phyloP scores from a whole-genome alignment of 441 rosid species.

The Populus hybrid region DNA sequence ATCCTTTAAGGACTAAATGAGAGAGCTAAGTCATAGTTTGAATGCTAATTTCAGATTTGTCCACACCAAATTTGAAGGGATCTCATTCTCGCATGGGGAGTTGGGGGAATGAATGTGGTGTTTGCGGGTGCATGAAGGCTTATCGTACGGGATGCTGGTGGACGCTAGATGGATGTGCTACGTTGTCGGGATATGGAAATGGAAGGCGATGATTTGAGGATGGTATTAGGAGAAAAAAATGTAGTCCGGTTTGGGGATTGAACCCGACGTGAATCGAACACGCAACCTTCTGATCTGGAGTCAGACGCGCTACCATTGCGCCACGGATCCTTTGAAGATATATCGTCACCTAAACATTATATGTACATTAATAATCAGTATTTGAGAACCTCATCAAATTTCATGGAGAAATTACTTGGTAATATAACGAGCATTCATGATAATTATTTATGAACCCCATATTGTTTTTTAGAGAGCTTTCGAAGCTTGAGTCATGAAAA shows the following conservation, averaged over 20 bases:
- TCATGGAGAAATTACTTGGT: neutral
- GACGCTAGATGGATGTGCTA: neutral
- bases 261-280: slow-evolving; percentile 93
- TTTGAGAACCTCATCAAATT: too few relatives aligned
- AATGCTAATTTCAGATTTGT: neutral
- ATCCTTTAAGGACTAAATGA: neutral
- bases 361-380: too few relatives aligned
- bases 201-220: neutral
- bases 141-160: neutral
- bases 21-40: neutral
- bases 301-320: slow-evolving; percentile 99
- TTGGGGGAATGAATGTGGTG: neutral
- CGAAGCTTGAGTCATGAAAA: too few relatives aligned
- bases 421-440: too few relatives aligned
- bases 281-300: slow-evolving; percentile 99
- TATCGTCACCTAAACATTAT: fast-evolving
- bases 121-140: neutral
- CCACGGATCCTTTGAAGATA: slow-evolving; percentile 56
- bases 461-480: too few relatives aligned
- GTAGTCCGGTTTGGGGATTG: slow-evolving; percentile 12
- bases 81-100: too few relatives aligned
- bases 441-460: too few relatives aligned
- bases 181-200: neutral
- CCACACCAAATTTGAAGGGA: too few relatives aligned
- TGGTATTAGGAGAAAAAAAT: neutral